Evolutionary conservation across 345 rosid species (phyloP).

Genomic region (Bruguiera parviflora): DNA sequence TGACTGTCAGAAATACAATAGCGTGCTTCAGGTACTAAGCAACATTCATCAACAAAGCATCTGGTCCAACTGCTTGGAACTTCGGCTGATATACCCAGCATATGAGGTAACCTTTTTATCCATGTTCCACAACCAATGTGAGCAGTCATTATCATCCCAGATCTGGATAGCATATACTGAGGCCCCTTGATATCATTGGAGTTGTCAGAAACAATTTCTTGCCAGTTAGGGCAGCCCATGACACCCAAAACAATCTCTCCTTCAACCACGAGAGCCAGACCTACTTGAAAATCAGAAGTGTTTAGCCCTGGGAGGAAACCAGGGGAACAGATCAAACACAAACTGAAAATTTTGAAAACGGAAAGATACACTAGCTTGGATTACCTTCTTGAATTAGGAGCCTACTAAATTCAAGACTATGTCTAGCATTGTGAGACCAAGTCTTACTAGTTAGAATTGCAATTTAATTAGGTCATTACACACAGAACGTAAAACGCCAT

Average conservation of each 20-base stretch:
- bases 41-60: slow-evolving; percentile 58
- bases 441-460: not conserved
- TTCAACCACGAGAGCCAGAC: slow-evolving; percentile 82
- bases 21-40: slow-evolving; percentile 46
- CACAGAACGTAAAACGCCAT: not conserved
- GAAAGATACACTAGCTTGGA: not conserved
- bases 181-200: slow-evolving; percentile 19
- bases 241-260: slow-evolving; percentile 72
- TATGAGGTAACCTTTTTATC: slow-evolving; percentile 40
- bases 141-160: slow-evolving; percentile 67
- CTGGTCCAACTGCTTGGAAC: slow-evolving; percentile 55
- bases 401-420: not conserved
- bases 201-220: slow-evolving; percentile 25
- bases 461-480: not conserved
- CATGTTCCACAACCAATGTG: slow-evolving; percentile 85
- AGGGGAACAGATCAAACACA: not conserved
- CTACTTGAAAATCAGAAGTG: slow-evolving; percentile 52
- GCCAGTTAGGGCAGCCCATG: slow-evolving; percentile 96
- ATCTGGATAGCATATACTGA: slow-evolving; percentile 23
- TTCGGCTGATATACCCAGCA: slow-evolving; percentile 25
- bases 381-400: not conserved
- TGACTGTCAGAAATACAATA: slow-evolving; percentile 79
- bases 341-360: not conserved
- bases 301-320: slow-evolving; percentile 21
- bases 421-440: not conserved